Percentiles rank a stretch among this genome's conserved stretches.
Conservation (phyloP, 495 filamentous ascomycete genomes). For the Thermothielavioides terrestris region DNA sequence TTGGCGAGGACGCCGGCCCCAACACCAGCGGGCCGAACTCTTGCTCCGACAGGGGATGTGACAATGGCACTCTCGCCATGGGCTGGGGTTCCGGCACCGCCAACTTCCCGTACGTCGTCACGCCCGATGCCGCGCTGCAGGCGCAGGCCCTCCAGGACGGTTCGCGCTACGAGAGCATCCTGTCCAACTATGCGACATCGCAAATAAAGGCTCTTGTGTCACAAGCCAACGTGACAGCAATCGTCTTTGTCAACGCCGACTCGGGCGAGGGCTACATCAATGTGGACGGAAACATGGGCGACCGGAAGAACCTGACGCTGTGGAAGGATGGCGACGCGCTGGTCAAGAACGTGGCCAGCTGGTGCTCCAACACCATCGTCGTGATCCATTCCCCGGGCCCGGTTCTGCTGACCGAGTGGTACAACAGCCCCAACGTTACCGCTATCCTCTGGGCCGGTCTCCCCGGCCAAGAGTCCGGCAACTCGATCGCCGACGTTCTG, state of each 20-base stretch:
- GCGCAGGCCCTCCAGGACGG: conserved; percentile 55
- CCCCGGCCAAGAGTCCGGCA: conserved; percentile 86
- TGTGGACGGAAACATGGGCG: conserved; percentile 77
- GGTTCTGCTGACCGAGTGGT: conserved; percentile 68
- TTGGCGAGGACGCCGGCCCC: conserved; percentile 75
- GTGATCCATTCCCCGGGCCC: conserved; percentile 81
- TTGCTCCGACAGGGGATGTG: conserved; percentile 73
- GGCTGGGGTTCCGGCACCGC: conserved; percentile 88
- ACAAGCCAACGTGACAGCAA: conserved; percentile 57
- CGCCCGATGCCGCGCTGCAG: conserved; percentile 79
- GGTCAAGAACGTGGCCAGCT: conserved; percentile 63
- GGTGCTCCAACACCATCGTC: conserved; percentile 87
- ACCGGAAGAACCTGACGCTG: conserved; percentile 86
- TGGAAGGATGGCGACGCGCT: conserved; percentile 76
- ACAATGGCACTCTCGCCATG: conserved; percentile 83
- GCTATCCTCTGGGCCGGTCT: conserved; percentile 91
- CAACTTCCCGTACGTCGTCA: conserved; percentile 86
- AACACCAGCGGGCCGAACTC: conserved; percentile 78
- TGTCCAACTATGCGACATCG: conserved; percentile 58
- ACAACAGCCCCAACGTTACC: conserved; percentile 82
- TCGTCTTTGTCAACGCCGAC: conserved; percentile 87
- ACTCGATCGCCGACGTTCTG: conserved; percentile 82
- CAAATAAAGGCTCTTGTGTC: conserved; percentile 52
- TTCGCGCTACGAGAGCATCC: conserved; percentile 61
- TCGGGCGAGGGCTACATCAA: conserved; percentile 80